phyloP scores from a whole-genome alignment of 768 basidiomycete genomes.

The Phylloporus sp. region DNA sequence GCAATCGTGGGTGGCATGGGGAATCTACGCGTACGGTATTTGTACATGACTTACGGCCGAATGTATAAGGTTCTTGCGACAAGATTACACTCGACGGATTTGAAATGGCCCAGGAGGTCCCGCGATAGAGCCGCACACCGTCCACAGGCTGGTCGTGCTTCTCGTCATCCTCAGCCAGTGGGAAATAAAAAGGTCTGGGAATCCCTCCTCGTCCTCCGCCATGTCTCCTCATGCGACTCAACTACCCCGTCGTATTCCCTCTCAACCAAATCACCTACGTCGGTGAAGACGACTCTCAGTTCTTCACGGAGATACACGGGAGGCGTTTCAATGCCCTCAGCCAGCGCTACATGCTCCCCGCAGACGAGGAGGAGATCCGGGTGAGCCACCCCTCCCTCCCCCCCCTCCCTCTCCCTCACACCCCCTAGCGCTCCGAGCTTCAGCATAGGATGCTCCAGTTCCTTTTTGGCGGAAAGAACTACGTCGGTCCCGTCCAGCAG shows the following conservation, averaged over 20 bases:
- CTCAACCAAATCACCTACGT: conserved; percentile 35
- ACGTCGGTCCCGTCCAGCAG: conserved; percentile 59
- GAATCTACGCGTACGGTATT: conserved; percentile 87
- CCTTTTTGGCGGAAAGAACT: conserved; percentile 57
- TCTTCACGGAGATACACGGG: conserved; percentile 50
- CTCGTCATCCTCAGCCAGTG: conserved; percentile 31
- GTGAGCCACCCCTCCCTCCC: conserved; percentile 29
- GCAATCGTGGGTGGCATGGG: conserved; percentile 92
- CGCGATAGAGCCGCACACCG: conserved; percentile 30
- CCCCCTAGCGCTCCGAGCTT: conserved; percentile 51
- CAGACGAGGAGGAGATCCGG: conserved; percentile 61
- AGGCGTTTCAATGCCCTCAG: conserved; percentile 55
- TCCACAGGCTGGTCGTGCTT: conserved; percentile 24
- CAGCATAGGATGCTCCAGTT: conserved; percentile 66
- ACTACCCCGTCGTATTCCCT: conserved; percentile 31
- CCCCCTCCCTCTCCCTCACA: neutral
- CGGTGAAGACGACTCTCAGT: conserved; percentile 44
- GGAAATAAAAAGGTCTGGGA: conserved; percentile 29
- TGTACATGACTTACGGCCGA: conserved; percentile 77
- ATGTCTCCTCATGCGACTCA: conserved; percentile 30
- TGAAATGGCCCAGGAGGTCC: conserved; percentile 28
- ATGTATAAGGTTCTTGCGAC: conserved; percentile 32
- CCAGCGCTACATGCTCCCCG: conserved; percentile 55
- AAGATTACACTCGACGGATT: conserved; percentile 25
- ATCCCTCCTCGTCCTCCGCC: neutral